A percentile compares a stretch with the other conserved stretches of the same genome.
phyloP scores from a whole-genome alignment of 371 early-diverging fungal genomes.

The Lichtheimia ornata region DNA sequence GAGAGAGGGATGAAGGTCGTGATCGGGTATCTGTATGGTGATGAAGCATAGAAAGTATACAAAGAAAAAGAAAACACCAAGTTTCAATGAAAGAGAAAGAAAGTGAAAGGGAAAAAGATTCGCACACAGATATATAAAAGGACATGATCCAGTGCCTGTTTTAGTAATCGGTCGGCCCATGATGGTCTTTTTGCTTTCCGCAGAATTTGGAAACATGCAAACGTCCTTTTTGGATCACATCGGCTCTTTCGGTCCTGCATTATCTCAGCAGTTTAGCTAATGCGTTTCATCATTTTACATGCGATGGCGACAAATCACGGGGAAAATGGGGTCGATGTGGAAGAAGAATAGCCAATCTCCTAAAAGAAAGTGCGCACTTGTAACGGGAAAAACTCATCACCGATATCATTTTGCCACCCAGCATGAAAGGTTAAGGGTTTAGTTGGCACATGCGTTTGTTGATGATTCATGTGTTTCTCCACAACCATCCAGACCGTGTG shows the following conservation, averaged over 20 bases:
- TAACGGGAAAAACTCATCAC: too few species aligned
- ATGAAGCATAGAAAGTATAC: not conserved
- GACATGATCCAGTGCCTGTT: not conserved
- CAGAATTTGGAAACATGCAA: conserved; percentile 4
- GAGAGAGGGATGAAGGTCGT: conserved; percentile 8
- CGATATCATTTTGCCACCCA: too few species aligned
- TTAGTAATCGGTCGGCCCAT: not conserved
- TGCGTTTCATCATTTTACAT: too few species aligned
- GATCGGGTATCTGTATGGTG: conserved; percentile 4
- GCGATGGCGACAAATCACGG: too few species aligned
- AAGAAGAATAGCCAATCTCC: too few species aligned
- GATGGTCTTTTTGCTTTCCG: not conserved
- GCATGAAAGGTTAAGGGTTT: too few species aligned
- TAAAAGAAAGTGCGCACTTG: too few species aligned
- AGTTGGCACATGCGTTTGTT: too few species aligned
- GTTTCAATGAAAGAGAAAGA: conserved; percentile 7
- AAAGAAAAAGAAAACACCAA: not conserved
- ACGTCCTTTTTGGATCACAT: not conserved
- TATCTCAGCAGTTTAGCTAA: too few species aligned
- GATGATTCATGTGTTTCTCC: too few species aligned
- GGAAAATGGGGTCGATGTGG: too few species aligned
- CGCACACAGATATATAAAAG: not conserved
- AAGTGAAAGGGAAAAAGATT: not conserved
- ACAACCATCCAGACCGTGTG: too few species aligned
- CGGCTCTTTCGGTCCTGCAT: not conserved